Conservation (phyloP, 345 rosid species). For the Hibiscus tridactylites region DNA sequence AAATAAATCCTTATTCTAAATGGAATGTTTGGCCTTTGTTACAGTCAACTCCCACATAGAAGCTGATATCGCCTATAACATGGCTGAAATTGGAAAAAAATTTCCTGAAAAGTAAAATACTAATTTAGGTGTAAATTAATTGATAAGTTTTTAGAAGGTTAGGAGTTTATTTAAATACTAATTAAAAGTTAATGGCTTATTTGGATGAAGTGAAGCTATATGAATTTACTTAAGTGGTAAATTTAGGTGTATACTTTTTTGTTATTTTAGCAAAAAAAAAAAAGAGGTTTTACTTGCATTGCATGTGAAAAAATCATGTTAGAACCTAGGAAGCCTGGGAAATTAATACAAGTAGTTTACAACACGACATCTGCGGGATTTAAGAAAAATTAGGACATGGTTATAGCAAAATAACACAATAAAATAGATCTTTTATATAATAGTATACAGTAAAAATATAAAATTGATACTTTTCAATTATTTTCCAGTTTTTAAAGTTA, state of each 20-base stretch:
- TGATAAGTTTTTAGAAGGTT: background rate
- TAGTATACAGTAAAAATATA: background rate
- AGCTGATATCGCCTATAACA: background rate
- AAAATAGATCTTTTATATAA: background rate
- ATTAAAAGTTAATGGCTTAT: background rate
- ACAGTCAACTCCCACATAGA: background rate
- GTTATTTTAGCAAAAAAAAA: background rate
- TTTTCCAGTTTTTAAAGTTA: background rate
- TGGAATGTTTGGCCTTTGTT: background rate
- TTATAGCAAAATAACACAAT: background rate
- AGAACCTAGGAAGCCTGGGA: background rate
- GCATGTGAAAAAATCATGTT: background rate
- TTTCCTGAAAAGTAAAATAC: background rate
- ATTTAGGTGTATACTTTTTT: background rate
- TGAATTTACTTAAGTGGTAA: background rate
- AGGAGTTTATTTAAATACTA: background rate
- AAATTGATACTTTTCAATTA: no score
- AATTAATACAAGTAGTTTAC: background rate
- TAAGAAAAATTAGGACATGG: background rate
- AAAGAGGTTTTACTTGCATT: background rate
- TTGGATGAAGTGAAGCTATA: no score
- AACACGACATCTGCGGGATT: background rate
- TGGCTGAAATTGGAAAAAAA: background rate
- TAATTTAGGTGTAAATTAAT: background rate
- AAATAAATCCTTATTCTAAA: background rate